A percentile compares a stretch with the other conserved stretches of the same genome.
Evolutionary conservation across 2,329 filamentous ascomycete species (phyloP).

Genomic region (Metarhizium sp.): DNA sequence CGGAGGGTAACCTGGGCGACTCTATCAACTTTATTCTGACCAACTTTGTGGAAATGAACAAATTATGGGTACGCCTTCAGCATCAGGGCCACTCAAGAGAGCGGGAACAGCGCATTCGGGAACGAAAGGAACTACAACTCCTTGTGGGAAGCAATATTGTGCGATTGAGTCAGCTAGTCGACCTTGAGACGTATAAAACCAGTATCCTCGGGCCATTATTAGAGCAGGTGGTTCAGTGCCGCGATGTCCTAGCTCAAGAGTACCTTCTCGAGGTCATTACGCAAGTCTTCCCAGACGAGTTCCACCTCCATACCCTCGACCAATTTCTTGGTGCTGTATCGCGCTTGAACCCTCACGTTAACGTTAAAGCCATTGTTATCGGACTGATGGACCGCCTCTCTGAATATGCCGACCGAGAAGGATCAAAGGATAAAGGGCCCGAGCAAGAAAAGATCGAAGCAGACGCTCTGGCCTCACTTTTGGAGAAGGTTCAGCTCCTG

Average conservation of each 20-base stretch:
- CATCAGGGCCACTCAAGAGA: conserved; percentile 96
- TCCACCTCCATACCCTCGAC: conserved; percentile 92
- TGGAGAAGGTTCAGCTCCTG: conserved; percentile 67
- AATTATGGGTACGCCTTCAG: conserved; percentile 94
- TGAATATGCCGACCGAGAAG: conserved; percentile 85
- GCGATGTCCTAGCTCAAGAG: conserved; percentile 93
- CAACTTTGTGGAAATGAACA: conserved; percentile 99
- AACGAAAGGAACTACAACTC: conserved; percentile 89
- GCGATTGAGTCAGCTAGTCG: conserved; percentile 87
- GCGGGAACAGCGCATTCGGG: conserved; percentile 84
- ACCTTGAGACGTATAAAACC: conserved; percentile 88
- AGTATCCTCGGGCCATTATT: conserved; percentile 80
- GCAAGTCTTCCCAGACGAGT: conserved; percentile 97
- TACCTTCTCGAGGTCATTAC: conserved; percentile 97
- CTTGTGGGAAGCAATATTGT: conserved; percentile 96
- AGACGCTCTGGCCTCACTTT: conserved; percentile 66
- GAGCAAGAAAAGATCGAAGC: conserved; percentile 72
- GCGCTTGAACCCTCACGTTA: conserved; percentile 88
- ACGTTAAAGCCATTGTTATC: conserved; percentile 96
- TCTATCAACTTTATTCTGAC: conserved; percentile 97
- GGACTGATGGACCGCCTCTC: conserved; percentile 95
- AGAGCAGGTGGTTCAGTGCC: conserved; percentile 95
- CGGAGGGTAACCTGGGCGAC: conserved; percentile 91
- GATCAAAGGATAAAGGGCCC: conserved; percentile 59
- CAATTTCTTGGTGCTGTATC: conserved; percentile 91